Base-by-base conservation (phyloP, 495 filamentous ascomycete species). In the Extremus antarcticus region DNA sequence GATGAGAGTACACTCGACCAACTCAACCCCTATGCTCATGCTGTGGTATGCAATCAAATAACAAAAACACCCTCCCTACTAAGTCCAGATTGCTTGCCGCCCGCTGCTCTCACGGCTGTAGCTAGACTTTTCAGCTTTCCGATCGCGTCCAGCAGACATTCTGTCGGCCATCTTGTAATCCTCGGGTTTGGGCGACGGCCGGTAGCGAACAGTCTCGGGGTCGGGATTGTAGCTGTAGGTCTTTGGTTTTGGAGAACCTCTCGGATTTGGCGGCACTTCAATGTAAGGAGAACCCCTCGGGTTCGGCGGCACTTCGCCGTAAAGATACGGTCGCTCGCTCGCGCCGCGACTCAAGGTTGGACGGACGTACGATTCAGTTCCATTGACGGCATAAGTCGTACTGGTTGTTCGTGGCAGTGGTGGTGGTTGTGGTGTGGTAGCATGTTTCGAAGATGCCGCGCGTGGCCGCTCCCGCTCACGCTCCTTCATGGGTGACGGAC, bases 291-390 rank as follows among this genome's bases (percentile, higher is more conserved):
- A n/a, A n/a, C n/a, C n/a, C n/a, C n/a, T n/a, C n/a, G n/a, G n/a
- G n/a, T n/a, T n/a, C n/a, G n/a, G n/a, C n/a, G 45, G 47, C 7
- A 60, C 21, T 41, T 60, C 57, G 47, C 53, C 57, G 53, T 46
- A 60, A 16, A 60, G 41, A 9, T 21, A 2, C 15, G 22, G 4
- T n/a, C n/a, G n/a, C n/a, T n/a, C n/a, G 49, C 22, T 51, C 2
- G 32, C 40, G 47, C 50, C 51, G 17, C 57, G 57, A 25, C 35
- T 55, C 15, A 51, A 21, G 7, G 9, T 10, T 3, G 29, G 51
- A 1, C 15, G 56, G 50, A 1, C 50, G 41, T 19, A 3, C 22
- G 41, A 45, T 20, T 40, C 20, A 2, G 43, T 25, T 4, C 50
- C 38, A 20, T 45, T 49, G 25, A 46, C 23, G 16, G 24, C 39